phyloP scores from a whole-genome alignment of 371 early-diverging fungal species.

The Mortierella sp. region DNA sequence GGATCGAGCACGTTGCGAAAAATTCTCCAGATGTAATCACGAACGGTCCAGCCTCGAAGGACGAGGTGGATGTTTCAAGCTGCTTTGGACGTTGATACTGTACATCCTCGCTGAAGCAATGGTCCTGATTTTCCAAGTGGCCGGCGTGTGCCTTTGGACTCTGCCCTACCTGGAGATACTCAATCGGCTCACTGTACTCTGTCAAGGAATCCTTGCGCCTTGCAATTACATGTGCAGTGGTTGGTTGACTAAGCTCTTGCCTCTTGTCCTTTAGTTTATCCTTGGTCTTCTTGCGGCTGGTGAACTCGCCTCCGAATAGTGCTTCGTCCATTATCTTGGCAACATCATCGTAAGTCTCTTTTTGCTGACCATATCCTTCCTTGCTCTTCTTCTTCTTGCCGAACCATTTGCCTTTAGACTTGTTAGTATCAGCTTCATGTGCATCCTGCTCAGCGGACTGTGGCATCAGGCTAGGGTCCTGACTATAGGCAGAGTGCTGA shows the following conservation, averaged over 20 bases:
- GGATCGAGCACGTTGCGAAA: background rate
- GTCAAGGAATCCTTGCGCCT: conserved; percentile 21
- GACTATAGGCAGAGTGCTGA: conserved; percentile 8
- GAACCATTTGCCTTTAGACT: conserved; percentile 31
- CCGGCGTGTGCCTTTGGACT: conserved; percentile 2
- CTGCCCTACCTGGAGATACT: background rate
- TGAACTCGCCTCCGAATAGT: conserved; percentile 28
- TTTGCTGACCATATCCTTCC: conserved; percentile 14
- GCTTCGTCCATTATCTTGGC: conserved; percentile 50
- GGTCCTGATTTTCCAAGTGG: background rate
- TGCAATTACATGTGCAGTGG: background rate
- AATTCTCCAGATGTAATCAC: background rate
- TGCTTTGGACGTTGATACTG: conserved; percentile 3
- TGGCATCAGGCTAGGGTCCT: conserved; percentile 26
- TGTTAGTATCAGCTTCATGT: conserved; percentile 5
- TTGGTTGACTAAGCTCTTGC: background rate
- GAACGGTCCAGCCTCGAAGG: background rate
- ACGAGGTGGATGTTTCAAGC: background rate
- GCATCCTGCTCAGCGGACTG: background rate
- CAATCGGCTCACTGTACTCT: conserved; percentile 3
- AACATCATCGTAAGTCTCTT: conserved; percentile 32
- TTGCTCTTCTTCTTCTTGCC: conserved; percentile 30
- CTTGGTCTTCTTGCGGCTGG: conserved; percentile 20
- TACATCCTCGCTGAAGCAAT: background rate
- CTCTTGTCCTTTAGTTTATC: conserved; percentile 12